phyloP scores from a whole-genome alignment of 139 green algal species.

The Astrephomene gubernaculifera region DNA sequence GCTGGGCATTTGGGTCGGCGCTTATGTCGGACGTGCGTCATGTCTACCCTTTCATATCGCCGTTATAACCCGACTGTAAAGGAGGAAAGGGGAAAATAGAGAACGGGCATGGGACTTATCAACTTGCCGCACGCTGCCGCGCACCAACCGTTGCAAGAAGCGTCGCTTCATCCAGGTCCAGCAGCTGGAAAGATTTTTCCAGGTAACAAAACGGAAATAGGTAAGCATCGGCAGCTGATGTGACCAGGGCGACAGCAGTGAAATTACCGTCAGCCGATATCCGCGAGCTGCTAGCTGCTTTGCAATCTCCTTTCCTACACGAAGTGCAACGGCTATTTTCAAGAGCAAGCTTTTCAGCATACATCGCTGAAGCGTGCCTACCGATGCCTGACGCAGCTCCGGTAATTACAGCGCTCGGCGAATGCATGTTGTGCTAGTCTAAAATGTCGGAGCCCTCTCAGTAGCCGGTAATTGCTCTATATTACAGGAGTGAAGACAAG shows the following conservation, averaged over 20 bases:
- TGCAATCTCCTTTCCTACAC: slow-evolving; percentile 56
- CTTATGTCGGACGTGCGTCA: too few species aligned
- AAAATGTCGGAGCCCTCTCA: too few species aligned
- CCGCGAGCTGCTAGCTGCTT: slow-evolving; percentile 44
- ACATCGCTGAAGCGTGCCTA: background rate
- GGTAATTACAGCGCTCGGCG: background rate
- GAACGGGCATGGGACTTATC: too few species aligned
- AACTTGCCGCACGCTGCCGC: slow-evolving; percentile 21
- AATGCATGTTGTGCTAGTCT: too few species aligned
- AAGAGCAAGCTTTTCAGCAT: background rate
- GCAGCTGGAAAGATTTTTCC: slow-evolving; percentile 46
- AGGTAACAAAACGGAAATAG: background rate
- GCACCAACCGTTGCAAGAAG: slow-evolving; percentile 20
- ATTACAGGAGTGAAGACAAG: too few species aligned
- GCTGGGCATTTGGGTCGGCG: too few species aligned
- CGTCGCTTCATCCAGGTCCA: slow-evolving; percentile 49
- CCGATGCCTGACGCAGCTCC: slow-evolving; percentile 6
- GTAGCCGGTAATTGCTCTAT: too few species aligned
- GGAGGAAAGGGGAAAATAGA: too few species aligned
- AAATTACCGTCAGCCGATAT: slow-evolving; percentile 49
- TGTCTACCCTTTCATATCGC: too few species aligned
- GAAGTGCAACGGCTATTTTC: slow-evolving; percentile 16
- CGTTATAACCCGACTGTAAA: too few species aligned
- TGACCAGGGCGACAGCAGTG: background rate
- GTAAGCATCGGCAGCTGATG: background rate